Evolutionary conservation across 179 eudicot genomes (phyloP), one percentile per base, ranked within the genome.

Genomic region (Nepenthes alata): DNA sequence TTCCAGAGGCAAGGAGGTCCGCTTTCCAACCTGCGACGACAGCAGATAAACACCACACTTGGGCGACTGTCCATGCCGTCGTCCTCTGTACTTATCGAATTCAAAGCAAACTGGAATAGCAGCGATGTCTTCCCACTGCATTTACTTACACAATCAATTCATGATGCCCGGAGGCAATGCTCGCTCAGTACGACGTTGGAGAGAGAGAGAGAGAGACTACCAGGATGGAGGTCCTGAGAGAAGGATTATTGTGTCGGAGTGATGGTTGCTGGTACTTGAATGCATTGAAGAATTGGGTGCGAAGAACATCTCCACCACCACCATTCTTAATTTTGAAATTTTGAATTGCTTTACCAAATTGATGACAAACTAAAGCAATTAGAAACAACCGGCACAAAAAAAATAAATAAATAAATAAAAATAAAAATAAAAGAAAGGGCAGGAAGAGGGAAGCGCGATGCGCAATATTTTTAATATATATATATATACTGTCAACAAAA

Each of bases 81-180:
- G 13, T 11, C 38, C 11, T 37, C 25, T 3, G 10, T 4, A 9
- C 77, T 37, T 13, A 59, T 76, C 6, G 75, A 60, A 70, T 87
- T 87, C 2, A 82, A 55, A 13, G 87, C 90, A 39, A 74, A 84
- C 62, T 87, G 95, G 70, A 87, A 84, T 9, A 82, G 77, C 61
- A 89, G 64, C 37, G 96, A 89, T 11, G 90, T 82, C 70, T 86
- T 89, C 55, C 96, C 95, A n/a, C 96, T 81, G 85, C 69, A 59
- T 9, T 59, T 4, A 66, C 36, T 25, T 38, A 37, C 55, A 4
- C 67, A 61, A 14, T 51, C 10, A 57, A 2, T 41, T 25, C 25
- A 25, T 25, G 25, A 25, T 25, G 25, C 25, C 25, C 25, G 25
- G 25, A 0, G 25, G 25, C 25, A 25, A 25, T 25, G 25, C 25